Base-by-base conservation (phyloP, 768 basidiomycete genomes). In the Holtermanniella nyarrowii region DNA sequence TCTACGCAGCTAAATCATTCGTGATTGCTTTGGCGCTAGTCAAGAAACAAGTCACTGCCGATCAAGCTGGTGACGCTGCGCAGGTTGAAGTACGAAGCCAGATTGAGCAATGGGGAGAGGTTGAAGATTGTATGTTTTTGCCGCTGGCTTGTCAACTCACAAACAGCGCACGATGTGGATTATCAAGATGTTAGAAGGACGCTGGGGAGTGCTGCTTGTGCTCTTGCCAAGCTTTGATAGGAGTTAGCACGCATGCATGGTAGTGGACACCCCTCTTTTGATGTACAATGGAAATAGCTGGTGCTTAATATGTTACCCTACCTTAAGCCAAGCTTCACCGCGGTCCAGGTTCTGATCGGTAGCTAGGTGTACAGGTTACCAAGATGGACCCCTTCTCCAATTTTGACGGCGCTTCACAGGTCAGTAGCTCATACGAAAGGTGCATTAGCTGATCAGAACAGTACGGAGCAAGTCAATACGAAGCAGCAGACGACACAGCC, bases 61-160 rank as follows among this genome's bases (percentile, higher is more conserved):
- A 99, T 62, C 76, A 88, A 65, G 91, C 93, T 7, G 80, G 90
- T 1, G 71, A 81, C 46, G 88, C 87, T 0, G 79, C 88, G 5
- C 84, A 85, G 48, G 91, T 93, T 5, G 95, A 99, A 73, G 93
- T 99, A 0, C 77, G 82, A 56, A 91, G 88, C 68, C 93, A 97
- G 74, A 96, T 96, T 54, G 82, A 91, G 71, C 78, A 83, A 45
- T 99, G 95, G 95, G 95, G 95, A n/a, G 93, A 97, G 73, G 95
- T 99, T 0, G 95, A 97, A 76, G 95, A 97, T 70, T 88, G 93
- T 97, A 64, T 77, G 95, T 72, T 7, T 45, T 24, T 3, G 12
- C 46, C 48, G 25, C n/a, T 20, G 31, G 16, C 44, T 21, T 20
- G 42, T 53, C 21, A 14, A 21, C 25, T 44, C 42, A 43, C 27